Evolutionary conservation across 2,329 filamentous ascomycete genomes (phyloP).

Genomic region (Orbilia javanica): DNA sequence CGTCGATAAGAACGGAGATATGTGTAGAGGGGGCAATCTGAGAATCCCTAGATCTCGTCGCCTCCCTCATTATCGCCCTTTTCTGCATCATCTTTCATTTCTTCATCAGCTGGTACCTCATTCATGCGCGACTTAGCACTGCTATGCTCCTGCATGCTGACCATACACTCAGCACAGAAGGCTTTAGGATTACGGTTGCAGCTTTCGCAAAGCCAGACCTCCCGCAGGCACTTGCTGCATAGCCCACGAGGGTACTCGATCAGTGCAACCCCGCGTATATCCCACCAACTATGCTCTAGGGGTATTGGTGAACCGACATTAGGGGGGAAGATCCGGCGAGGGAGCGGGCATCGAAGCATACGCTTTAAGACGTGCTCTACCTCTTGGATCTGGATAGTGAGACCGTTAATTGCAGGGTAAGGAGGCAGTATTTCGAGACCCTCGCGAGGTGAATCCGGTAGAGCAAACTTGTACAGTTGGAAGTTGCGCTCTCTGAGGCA

Average conservation of each 20-base stretch:
- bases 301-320: constrained; percentile 10
- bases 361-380: constrained; percentile 50
- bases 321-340: constrained; percentile 32
- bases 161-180: constrained; percentile 53
- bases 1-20: too few species aligned
- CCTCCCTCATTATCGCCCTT: not conserved
- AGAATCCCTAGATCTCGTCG: not conserved
- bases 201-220: constrained; percentile 50
- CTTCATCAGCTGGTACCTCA: not conserved
- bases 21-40: too few species aligned
- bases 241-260: constrained; percentile 44
- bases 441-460: constrained; percentile 34
- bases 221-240: constrained; percentile 38
- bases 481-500: constrained; percentile 50
- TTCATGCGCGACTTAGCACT: constrained; percentile 15
- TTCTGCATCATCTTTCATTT: not conserved
- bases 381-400: constrained; percentile 32
- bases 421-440: constrained; percentile 29
- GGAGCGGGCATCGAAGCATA: constrained; percentile 49
- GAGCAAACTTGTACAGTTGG: constrained; percentile 25
- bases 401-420: constrained; percentile 14
- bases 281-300: constrained; percentile 44
- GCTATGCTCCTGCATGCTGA: constrained; percentile 19
- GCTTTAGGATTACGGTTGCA: constrained; percentile 52
- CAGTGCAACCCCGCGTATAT: constrained; percentile 39